These are phyloP conservation scores for Leavenworthia alabamica DNA, from an alignment of 345 rosid genomes.

Conservation along the genomic window DNA sequence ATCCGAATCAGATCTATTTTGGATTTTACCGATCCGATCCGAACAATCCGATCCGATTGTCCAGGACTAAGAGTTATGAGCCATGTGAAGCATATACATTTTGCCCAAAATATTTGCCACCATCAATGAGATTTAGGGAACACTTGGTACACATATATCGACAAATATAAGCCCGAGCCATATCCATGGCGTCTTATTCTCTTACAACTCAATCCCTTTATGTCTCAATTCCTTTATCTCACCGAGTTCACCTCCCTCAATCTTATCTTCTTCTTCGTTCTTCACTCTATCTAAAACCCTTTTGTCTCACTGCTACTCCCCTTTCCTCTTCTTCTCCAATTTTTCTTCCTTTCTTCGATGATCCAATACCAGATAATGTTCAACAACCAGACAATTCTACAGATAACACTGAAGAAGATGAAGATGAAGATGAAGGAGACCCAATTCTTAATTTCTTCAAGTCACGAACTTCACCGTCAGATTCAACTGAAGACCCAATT, in stretches of 20 bases:
- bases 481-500: constrained; percentile 40
- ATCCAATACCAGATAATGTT: constrained; percentile 10
- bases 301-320: constrained; percentile 35
- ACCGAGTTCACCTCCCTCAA: background rate
- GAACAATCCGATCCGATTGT: no score
- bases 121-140: no score
- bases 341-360: constrained; percentile 54
- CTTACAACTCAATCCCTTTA: constrained; percentile 10
- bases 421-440: constrained; percentile 27
- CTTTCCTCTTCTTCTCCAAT: constrained; percentile 40
- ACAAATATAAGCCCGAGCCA: no score
- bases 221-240: constrained; percentile 2
- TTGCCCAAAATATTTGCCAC: no score
- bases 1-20: no score
- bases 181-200: constrained; percentile 27
- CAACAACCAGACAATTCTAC: background rate
- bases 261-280: constrained; percentile 19
- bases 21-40: no score
- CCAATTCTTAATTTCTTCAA: constrained; percentile 66
- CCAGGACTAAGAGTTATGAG: no score
- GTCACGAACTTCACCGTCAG: constrained; percentile 33
- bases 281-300: constrained; percentile 12
- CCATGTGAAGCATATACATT: no score
- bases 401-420: background rate
- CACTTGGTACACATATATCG: no score